These are phyloP conservation scores for Clarireedia monteithiana DNA, from an alignment of 2,329 filamentous ascomycete genomes.

Conservation along the genomic window DNA sequence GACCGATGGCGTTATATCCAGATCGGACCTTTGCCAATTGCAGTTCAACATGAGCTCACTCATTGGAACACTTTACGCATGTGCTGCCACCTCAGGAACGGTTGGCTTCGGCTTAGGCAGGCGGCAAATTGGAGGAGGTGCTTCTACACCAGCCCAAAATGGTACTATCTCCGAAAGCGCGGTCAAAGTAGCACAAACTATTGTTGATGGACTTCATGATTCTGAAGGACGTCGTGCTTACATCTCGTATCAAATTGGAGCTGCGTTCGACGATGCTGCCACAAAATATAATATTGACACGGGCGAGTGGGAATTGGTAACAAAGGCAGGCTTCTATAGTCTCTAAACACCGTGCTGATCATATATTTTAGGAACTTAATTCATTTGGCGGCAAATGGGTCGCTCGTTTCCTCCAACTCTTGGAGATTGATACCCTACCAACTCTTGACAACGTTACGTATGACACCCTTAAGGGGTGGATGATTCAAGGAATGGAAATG, in stretches of 20 bases:
- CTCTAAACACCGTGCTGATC: slow-evolving; percentile 8
- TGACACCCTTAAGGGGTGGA: slow-evolving; percentile 49
- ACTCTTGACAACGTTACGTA: slow-evolving; percentile 43
- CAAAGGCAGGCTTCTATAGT: not conserved
- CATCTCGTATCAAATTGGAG: slow-evolving; percentile 30
- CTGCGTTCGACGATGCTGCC: not conserved
- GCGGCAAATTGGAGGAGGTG: not conserved
- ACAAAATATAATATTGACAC: not conserved
- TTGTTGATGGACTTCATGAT: slow-evolving; percentile 32
- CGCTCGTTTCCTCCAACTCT: slow-evolving; percentile 34
- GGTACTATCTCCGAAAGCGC: slow-evolving; percentile 22
- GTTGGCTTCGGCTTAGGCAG: not conserved
- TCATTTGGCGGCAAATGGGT: slow-evolving; percentile 31
- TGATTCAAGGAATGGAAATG: slow-evolving; percentile 39
- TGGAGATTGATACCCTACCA: slow-evolving; percentile 35
- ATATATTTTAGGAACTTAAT: too few relatives aligned
- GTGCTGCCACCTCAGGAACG: slow-evolving; percentile 24
- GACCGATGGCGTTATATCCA: slow-evolving; percentile 44
- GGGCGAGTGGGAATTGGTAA: not conserved
- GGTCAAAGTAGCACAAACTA: slow-evolving; percentile 29
- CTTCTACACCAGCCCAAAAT: slow-evolving; percentile 16
- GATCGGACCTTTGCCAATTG: slow-evolving; percentile 40
- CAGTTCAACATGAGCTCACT: slow-evolving; percentile 37
- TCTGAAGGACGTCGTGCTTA: slow-evolving; percentile 31
- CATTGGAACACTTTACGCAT: slow-evolving; percentile 39